Percentiles rank a stretch among this genome's conserved stretches.
phyloP scores from a whole-genome alignment of 2,329 filamentous ascomycete species.

The Penicillium sp. region DNA sequence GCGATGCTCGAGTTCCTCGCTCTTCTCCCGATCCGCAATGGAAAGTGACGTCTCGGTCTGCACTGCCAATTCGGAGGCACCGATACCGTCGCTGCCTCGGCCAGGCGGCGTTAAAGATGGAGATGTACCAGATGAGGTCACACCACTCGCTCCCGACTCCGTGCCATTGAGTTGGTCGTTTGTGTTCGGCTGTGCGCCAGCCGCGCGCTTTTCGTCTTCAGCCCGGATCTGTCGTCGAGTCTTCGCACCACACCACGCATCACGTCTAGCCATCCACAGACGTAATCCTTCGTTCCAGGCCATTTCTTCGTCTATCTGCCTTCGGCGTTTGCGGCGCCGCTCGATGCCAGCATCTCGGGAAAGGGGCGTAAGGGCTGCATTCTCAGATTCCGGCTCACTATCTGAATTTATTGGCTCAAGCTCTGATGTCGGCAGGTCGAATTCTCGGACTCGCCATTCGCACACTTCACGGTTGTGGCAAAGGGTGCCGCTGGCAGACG shows the following conservation, averaged over 20 bases:
- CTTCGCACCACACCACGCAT: conserved; percentile 79
- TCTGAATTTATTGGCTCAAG: conserved; percentile 32
- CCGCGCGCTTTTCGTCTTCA: conserved; percentile 17
- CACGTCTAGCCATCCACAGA: conserved; percentile 73
- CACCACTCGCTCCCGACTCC: conserved; percentile 1
- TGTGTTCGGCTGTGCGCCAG: not conserved
- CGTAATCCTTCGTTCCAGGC: conserved; percentile 77
- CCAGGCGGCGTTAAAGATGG: not conserved
- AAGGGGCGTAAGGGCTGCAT: conserved; percentile 27
- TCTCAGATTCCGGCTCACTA: conserved; percentile 11
- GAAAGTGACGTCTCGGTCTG: conserved; percentile 25
- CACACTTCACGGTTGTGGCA: conserved; percentile 28
- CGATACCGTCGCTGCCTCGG: not conserved
- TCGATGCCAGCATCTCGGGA: conserved; percentile 48
- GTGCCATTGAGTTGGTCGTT: conserved; percentile 3
- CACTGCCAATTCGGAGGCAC: conserved; percentile 16
- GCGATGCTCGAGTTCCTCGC: conserved; percentile 11
- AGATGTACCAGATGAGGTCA: not conserved
- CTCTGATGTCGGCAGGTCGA: conserved; percentile 40
- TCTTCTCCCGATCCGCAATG: conserved; percentile 22
- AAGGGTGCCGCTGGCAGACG: conserved; percentile 18
- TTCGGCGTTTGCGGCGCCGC: conserved; percentile 57
- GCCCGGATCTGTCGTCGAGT: conserved; percentile 29
- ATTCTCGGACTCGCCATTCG: conserved; percentile 40
- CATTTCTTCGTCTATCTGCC: conserved; percentile 62